Base-by-base conservation (phyloP, 768 basidiomycete species). In the Boletus subparvulus region DNA sequence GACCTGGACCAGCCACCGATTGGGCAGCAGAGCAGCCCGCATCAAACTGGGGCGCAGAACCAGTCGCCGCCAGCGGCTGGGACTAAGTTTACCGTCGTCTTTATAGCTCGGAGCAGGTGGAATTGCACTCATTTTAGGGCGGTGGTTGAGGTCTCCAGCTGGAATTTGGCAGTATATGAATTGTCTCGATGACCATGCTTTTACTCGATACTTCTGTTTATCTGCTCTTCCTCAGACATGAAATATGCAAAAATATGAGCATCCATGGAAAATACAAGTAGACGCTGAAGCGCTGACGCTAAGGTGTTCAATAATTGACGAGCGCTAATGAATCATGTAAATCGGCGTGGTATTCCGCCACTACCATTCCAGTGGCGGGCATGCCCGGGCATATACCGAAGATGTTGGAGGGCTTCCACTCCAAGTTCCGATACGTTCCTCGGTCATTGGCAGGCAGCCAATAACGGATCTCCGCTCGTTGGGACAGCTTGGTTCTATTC, bases 1-100 rank as follows among this genome's bases (percentile, higher is more conserved):
- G 80, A 56, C 17, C 17, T 1, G 35, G 33, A 35, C 73, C 77
- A 47, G 71, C 80, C 30, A 77, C 82, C 48, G 94, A 96, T 79
- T 97, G 94, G 94, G 77, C 92, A 65, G 92, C 93, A 58, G 94
- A 94, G 71, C 86, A 92, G 70, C 85, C 92, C 44, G 47, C 65
- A 44, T 47, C 67, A 36, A 65, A 67, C 44, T 79, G 78, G 78
- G 78, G 70, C 40, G 68, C 61, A 16, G 73, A 74, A 3, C 60
- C 61, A 12, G 13, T 63, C 1, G 19, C 66, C 42, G 19, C 66
- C 42, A 68, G 65, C 28, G 73, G 61, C 21, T 73, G 72, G 72
- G 69, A 73, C 54, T 72, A 62, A 55, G 32, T 36, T 39, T 50
- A 17, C 8, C 35, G 12, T 47, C 19, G 43, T 47, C 35, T 42